Evolutionary conservation across 257 asterid genomes (phyloP), one percentile per base, ranked within the genome.

Genomic region (Verbascum thapsus): DNA sequence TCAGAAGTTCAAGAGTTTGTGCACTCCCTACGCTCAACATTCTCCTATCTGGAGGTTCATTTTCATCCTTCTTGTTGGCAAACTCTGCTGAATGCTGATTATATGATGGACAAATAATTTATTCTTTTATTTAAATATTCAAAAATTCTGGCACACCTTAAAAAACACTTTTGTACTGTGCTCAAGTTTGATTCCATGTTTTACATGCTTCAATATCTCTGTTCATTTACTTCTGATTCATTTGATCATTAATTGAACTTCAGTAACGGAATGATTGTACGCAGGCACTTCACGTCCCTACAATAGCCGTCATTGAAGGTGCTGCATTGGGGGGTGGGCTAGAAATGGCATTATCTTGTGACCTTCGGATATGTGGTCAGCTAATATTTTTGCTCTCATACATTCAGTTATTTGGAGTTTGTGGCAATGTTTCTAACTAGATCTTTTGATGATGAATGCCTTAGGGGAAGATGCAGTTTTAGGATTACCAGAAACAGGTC

Each of bases 401-500:
- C 26, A 7, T 45, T 7, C 30, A 48, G 45, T 18, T 43, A 26
- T 45, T 34, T 37, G 16, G 47, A 10, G 5, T 47, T 62, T 35
- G 16, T 53, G 54, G 65, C 56, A 47, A 8, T 37, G 10, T 54
- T 70, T 61, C 61, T 63, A 53, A 72, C 61, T 63, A 63, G 41
- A 48, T 51, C 22, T 41, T 43, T 42, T 67, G 58, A 8, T 26
- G 22, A 42, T 69, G 34, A 58, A 67, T 59, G 56, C 35, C 66
- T 53, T 79, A 91, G 96, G 95, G 63, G 94, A 92, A 79, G 79
- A 76, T 88, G 91, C 98, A 67, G 70, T 79, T 52, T 64, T 88
- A 47, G 96, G 97, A 76, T 63, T 88, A 66, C 98, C 98, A 69
- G 98, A 92, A 80, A 88, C 98, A 11, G 96, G 96, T 53, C 97